Evolutionary conservation across 2,329 filamentous ascomycete genomes (phyloP).

Genomic region (Colletotrichum shisoi): DNA sequence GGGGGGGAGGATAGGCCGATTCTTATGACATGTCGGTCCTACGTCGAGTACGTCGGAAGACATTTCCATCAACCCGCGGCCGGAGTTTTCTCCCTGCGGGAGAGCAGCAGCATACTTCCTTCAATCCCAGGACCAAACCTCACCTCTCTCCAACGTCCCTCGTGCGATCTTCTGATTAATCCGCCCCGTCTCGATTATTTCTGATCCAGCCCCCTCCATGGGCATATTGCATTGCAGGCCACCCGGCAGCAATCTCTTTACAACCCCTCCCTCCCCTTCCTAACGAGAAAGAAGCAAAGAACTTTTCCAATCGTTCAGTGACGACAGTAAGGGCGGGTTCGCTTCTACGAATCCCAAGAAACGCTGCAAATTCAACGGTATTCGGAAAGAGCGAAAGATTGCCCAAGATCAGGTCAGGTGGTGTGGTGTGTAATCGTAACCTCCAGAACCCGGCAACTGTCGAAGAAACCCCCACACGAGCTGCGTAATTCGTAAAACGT

Average conservation of each 20-base stretch:
- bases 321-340: conserved; percentile 14
- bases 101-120: neutral
- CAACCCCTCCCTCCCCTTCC: conserved; percentile 1
- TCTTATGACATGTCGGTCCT: conserved; percentile 13
- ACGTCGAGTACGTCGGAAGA: conserved; percentile 31
- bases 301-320: conserved; percentile 35
- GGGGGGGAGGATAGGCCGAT: conserved; percentile 3
- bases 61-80: conserved; percentile 22
- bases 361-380: conserved; percentile 17
- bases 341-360: conserved; percentile 25
- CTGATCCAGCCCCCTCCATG: conserved; percentile 3
- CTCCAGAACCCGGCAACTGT: conserved; percentile 9
- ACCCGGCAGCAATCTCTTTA: conserved; percentile 11
- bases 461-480: conserved; percentile 17
- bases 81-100: neutral
- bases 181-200: conserved; percentile 17
- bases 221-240: conserved; percentile 12
- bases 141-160: neutral
- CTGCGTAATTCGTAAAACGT: conserved; percentile 31
- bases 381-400: conserved; percentile 11
- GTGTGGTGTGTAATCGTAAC: neutral
- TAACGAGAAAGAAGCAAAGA: conserved; percentile 31
- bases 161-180: conserved; percentile 19
- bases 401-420: conserved; percentile 4
- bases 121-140: neutral